Conservation (phyloP, 768 basidiomycete genomes). For the Pleurotus cornucopiae region DNA sequence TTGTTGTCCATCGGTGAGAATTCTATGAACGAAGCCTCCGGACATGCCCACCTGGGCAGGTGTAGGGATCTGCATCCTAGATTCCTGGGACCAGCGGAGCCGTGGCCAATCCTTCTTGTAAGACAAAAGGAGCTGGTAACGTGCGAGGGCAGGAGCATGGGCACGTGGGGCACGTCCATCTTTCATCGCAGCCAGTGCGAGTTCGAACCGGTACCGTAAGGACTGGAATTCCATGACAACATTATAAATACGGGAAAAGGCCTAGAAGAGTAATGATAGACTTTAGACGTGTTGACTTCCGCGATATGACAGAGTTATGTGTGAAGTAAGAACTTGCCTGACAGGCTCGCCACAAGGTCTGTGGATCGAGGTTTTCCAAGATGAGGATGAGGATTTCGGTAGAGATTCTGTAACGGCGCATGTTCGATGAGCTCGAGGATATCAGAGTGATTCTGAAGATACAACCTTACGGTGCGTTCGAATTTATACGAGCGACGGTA, state of each 20-base stretch:
- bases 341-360: constrained; percentile 41
- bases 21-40: constrained; percentile 43
- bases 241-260: constrained; percentile 39
- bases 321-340: constrained; percentile 28
- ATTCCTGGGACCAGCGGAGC: constrained; percentile 44
- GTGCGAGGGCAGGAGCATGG: constrained; percentile 31
- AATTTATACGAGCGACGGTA: constrained; percentile 43
- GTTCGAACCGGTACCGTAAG: constrained; percentile 46
- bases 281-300: constrained; percentile 7
- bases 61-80: constrained; percentile 33
- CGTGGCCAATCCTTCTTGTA: constrained; percentile 48
- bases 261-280: constrained; percentile 25
- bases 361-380: constrained; percentile 45
- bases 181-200: constrained; percentile 46
- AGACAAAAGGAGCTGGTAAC: constrained; percentile 39
- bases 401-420: constrained; percentile 44
- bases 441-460: constrained; percentile 36
- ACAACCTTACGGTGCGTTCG: constrained; percentile 24
- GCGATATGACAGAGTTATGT: neutral
- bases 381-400: constrained; percentile 49
- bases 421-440: constrained; percentile 24
- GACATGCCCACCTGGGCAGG: constrained; percentile 36
- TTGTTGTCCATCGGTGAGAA: constrained; percentile 33
- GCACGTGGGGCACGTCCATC: constrained; percentile 41
- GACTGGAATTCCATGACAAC: constrained; percentile 43